phyloP scores from a whole-genome alignment of 1,284 basidiomycete genomes.

The Phellinidium pouzarii region DNA sequence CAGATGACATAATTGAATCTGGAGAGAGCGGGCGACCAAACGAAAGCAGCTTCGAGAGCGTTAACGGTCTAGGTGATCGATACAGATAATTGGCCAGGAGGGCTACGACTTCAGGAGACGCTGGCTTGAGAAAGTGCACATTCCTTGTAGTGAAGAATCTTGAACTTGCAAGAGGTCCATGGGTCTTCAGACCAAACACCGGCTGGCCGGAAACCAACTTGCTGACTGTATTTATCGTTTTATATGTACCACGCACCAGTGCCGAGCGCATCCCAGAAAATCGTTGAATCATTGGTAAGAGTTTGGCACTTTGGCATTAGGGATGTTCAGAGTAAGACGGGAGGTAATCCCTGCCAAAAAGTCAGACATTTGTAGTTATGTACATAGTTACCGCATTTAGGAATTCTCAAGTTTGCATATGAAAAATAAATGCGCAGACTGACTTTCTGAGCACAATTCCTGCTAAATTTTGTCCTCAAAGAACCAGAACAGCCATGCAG shows the following conservation, averaged over 20 bases:
- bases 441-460: no score
- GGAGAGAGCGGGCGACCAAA: slow-evolving; percentile 64
- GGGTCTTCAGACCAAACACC: neutral
- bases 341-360: no score
- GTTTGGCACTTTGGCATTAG: neutral
- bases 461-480: no score
- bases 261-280: neutral
- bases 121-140: slow-evolving; percentile 24
- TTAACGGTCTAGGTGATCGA: slow-evolving; percentile 54
- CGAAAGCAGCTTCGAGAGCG: slow-evolving; percentile 62
- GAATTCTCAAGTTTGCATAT: no score
- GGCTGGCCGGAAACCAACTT: neutral
- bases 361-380: no score
- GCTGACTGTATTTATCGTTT: neutral
- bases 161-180: neutral
- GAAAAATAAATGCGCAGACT: no score
- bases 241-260: neutral
- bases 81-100: slow-evolving; percentile 48
- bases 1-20: slow-evolving; percentile 64
- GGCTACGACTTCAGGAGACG: slow-evolving; percentile 38
- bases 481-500: no score
- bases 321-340: no score
- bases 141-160: slow-evolving; percentile 2
- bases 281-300: neutral
- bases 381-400: no score